Evolutionary conservation across 2,329 filamentous ascomycete species (phyloP).

Genomic region (Xylaria sp.): DNA sequence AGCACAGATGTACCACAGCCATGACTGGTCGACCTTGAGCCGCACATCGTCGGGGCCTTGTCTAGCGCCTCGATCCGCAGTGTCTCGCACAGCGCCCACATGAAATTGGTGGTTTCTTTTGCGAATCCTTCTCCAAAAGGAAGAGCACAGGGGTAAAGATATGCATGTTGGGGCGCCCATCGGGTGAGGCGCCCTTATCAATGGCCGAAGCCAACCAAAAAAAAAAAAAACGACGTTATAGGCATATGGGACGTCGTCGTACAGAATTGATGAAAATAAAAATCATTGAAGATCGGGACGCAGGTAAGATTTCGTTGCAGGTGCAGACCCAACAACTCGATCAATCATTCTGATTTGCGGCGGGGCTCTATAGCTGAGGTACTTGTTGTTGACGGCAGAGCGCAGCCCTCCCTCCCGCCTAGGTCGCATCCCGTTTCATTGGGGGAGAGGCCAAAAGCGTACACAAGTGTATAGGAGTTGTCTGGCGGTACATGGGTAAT

Average conservation of each 20-base stretch:
- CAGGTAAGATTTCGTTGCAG: slow-evolving; percentile 40
- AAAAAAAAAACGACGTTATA: slow-evolving; percentile 10
- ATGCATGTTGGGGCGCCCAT: slow-evolving; percentile 32
- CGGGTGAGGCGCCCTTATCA: slow-evolving; percentile 35
- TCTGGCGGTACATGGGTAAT: slow-evolving; percentile 14
- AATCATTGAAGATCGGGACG: slow-evolving; percentile 29
- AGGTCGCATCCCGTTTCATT: slow-evolving; percentile 23
- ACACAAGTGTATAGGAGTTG: slow-evolving; percentile 7
- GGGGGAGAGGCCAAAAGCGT: background rate
- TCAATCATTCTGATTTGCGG: slow-evolving; percentile 36
- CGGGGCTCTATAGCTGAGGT: slow-evolving; percentile 30
- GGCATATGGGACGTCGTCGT: slow-evolving; percentile 9
- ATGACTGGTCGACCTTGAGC: slow-evolving; percentile 30
- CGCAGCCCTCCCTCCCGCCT: slow-evolving; percentile 18
- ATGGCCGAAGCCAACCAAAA: too few species aligned
- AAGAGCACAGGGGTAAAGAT: slow-evolving; percentile 23
- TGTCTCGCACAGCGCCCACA: slow-evolving; percentile 21
- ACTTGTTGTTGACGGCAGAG: slow-evolving; percentile 27
- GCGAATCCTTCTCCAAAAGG: background rate
- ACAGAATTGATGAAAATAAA: slow-evolving; percentile 12
- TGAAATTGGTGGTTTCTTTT: slow-evolving; percentile 17
- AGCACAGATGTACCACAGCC: slow-evolving; percentile 4
- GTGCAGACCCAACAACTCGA: slow-evolving; percentile 33
- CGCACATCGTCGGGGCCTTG: slow-evolving; percentile 18
- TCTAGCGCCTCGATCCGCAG: slow-evolving; percentile 17